Conservation (phyloP, 306 rosid genomes). For the Cucurbita maxima region DNA sequence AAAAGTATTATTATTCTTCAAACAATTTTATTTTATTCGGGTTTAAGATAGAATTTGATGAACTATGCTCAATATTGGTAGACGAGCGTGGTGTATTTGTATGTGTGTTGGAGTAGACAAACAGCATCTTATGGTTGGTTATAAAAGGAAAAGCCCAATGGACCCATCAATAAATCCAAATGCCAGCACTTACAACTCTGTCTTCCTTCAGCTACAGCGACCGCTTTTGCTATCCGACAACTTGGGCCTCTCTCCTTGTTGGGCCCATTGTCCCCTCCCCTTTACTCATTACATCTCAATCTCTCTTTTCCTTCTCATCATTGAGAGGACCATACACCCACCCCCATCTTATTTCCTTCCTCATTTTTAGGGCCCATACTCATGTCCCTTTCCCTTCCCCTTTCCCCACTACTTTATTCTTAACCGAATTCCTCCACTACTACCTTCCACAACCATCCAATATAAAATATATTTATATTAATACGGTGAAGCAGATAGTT, state of each 20-base stretch:
- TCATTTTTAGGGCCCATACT: no score
- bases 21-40: no score
- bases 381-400: background rate
- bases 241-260: background rate
- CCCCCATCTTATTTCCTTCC: background rate
- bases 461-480: no score
- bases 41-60: no score
- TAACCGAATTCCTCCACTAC: background rate
- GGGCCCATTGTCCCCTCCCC: background rate
- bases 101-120: background rate
- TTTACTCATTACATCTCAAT: background rate
- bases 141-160: background rate
- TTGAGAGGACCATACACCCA: conserved; percentile 8
- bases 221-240: background rate
- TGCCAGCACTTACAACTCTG: conserved; percentile 5
- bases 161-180: conserved; percentile 3
- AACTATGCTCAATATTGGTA: no score
- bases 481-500: no score
- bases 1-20: no score
- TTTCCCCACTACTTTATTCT: background rate
- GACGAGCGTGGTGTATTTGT: background rate
- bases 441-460: background rate
- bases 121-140: background rate
- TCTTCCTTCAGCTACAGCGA: background rate
- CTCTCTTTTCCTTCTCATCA: background rate